Base-by-base conservation (phyloP, 345 rosid genomes). In the Luvunga scandens region DNA sequence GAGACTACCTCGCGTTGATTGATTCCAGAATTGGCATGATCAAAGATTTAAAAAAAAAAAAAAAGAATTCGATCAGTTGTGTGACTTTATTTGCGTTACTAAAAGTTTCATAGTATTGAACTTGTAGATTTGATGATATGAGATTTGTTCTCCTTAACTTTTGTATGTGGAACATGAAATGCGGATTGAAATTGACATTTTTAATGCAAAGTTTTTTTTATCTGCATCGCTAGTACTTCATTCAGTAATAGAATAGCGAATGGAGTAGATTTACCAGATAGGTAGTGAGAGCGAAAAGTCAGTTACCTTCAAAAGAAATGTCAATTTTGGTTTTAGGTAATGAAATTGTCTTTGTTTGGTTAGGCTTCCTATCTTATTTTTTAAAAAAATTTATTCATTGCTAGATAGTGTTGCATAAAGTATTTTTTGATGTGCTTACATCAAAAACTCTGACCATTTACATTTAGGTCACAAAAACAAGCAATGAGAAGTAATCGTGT, bases 401-500 rank as follows among this genome's bases (percentile, higher is more conserved):
- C 31, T 27, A 27, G 57, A 45, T 65, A 27, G 66, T 50, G n/a
- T 72, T 75, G 53, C 27, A 19, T 7, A 21, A 57, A 57, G 27
- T 22, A n/a, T 66, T 2, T 50, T 18, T 18, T 18, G 6, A 75
- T 68, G 6, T 60, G 7, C 42, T 78, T 75, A 63, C 39, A 31
- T 71, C 28, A 45, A 55, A 6, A 81, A 27, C 59, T 73, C 66
- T 45, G 80, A 71, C 72, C 73, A 60, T 72, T 30, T 39, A 71
- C 2, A 13, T 19, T 19, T 53, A 53, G 64, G 53, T 66, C 39
- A 48, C 62, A 27, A 39, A 39, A 30, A 73, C 33, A 42, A 75
- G 69, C 50, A 75, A 75, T 82, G 84, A 66, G 78, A 75, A 77
- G 68, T 56, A 77, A 74, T 59, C 30, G 22, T 10, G 56, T 27